A percentile compares a stretch with the other conserved stretches of the same genome.
phyloP scores from a whole-genome alignment of 2,329 filamentous ascomycete species.

The Aphanocladium album region DNA sequence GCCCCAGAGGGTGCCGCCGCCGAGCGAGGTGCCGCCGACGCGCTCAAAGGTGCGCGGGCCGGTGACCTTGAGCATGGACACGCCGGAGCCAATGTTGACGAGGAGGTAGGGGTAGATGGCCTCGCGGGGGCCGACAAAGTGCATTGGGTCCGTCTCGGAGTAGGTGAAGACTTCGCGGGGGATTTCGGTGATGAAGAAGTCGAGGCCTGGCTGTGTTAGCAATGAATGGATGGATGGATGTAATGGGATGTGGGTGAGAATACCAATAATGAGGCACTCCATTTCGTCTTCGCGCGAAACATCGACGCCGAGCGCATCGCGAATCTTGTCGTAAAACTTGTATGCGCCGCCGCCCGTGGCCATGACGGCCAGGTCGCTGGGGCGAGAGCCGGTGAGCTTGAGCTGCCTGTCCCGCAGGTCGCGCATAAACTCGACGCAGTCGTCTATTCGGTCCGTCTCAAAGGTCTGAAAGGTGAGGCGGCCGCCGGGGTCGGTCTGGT shows the following conservation, averaged over 20 bases:
- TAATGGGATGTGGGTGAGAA: not conserved
- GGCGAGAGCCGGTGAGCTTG: constrained; percentile 64
- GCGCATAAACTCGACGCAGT: constrained; percentile 88
- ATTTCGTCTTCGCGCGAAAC: constrained; percentile 95
- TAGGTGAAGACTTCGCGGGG: constrained; percentile 97
- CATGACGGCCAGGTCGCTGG: constrained; percentile 79
- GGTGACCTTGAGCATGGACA: constrained; percentile 95
- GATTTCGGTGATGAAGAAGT: constrained; percentile 99
- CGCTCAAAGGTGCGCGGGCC: constrained; percentile 81
- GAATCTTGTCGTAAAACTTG: constrained; percentile 93
- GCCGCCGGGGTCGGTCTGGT: constrained; percentile 75
- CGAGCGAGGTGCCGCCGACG: constrained; percentile 90
- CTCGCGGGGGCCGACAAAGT: constrained; percentile 75
- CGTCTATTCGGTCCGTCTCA: constrained; percentile 90
- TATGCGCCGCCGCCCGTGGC: constrained; percentile 93
- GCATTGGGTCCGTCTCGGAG: constrained; percentile 84
- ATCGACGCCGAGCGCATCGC: constrained; percentile 76
- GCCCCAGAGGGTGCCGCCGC: constrained; percentile 97
- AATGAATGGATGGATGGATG: not conserved
- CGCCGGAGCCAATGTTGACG: constrained; percentile 96
- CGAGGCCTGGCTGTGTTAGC: constrained; percentile 57
- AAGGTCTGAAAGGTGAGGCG: constrained; percentile 93
- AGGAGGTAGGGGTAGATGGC: constrained; percentile 91
- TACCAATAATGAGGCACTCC: constrained; percentile 94
- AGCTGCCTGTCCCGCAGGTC: constrained; percentile 79